phyloP scores from a whole-genome alignment of 192 early-diverging fungal species.

The Coemansia sp. region DNA sequence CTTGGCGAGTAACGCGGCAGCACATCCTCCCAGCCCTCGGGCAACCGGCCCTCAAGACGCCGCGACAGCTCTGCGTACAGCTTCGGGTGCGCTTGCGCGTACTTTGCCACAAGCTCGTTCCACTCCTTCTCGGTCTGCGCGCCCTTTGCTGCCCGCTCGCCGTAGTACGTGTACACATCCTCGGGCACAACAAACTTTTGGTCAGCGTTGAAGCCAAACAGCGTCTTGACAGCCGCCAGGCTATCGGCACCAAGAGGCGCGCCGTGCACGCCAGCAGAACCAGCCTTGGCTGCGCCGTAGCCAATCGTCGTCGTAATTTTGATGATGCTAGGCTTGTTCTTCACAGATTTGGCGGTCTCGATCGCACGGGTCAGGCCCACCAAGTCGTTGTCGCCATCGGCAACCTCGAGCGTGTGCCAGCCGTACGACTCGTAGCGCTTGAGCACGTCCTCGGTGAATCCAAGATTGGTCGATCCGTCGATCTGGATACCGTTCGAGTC shows the following conservation, averaged over 20 bases:
- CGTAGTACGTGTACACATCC: slow-evolving; percentile 57
- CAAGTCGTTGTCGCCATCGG: slow-evolving; percentile 80
- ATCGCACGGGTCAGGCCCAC: slow-evolving; percentile 71
- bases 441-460: slow-evolving; percentile 90
- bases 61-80: slow-evolving; percentile 70
- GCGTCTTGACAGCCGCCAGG: slow-evolving; percentile 74
- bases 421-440: slow-evolving; percentile 90
- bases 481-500: slow-evolving; percentile 97
- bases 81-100: slow-evolving; percentile 66
- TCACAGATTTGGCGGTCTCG: slow-evolving; percentile 77
- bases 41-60: slow-evolving; percentile 69
- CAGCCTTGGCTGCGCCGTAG: slow-evolving; percentile 83
- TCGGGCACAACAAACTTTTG: slow-evolving; percentile 71
- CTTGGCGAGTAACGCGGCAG: slow-evolving; percentile 81
- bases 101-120: slow-evolving; percentile 70
- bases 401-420: slow-evolving; percentile 79
- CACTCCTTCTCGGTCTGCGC: slow-evolving; percentile 69
- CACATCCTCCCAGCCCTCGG: slow-evolving; percentile 64
- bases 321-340: slow-evolving; percentile 81
- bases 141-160: slow-evolving; percentile 58
- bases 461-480: slow-evolving; percentile 78
- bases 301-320: slow-evolving; percentile 90
- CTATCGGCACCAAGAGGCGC: slow-evolving; percentile 75
- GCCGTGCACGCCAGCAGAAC: slow-evolving; percentile 92
- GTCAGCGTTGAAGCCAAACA: slow-evolving; percentile 80